Conservation (phyloP, 768 basidiomycete genomes). For the Gymnopilus dilepis region DNA sequence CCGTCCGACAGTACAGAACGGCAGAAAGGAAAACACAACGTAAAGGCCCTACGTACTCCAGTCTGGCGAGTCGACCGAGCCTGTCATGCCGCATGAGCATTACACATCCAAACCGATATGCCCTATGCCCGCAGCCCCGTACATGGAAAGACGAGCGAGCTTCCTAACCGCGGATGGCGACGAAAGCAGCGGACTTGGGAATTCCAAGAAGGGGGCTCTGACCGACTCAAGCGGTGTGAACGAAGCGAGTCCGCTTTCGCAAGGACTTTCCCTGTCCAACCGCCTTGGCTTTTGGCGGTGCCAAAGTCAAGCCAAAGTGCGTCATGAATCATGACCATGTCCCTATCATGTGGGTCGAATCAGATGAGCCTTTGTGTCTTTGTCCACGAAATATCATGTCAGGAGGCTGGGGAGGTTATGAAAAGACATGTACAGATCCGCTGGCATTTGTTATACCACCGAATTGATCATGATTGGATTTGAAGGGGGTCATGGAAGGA, state of each 20-base stretch:
- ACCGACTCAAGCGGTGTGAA: constrained; percentile 6
- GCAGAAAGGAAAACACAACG: background rate
- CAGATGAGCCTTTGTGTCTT: background rate
- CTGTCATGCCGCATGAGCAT: background rate
- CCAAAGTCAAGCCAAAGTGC: too few species aligned
- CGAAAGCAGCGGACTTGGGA: background rate
- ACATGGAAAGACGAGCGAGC: background rate
- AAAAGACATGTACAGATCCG: constrained; percentile 4
- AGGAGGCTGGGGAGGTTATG: background rate
- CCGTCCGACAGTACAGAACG: background rate
- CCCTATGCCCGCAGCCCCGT: too few species aligned
- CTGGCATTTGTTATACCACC: background rate
- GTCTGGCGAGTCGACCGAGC: background rate
- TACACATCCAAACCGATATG: too few species aligned
- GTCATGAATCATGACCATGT: too few species aligned
- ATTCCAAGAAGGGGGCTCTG: background rate
- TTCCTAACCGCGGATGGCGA: constrained; percentile 3
- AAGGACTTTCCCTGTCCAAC: background rate
- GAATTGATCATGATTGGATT: background rate
- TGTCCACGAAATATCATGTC: constrained; percentile 5
- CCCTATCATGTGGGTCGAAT: constrained; percentile 6
- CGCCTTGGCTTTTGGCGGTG: background rate
- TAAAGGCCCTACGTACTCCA: background rate
- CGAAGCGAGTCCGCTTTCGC: background rate
- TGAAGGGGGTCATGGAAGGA: background rate